Evolutionary conservation across 2,329 filamentous ascomycete genomes (phyloP), one percentile per base, ranked within the genome.

Genomic region (Nigrospora osmanthi): DNA sequence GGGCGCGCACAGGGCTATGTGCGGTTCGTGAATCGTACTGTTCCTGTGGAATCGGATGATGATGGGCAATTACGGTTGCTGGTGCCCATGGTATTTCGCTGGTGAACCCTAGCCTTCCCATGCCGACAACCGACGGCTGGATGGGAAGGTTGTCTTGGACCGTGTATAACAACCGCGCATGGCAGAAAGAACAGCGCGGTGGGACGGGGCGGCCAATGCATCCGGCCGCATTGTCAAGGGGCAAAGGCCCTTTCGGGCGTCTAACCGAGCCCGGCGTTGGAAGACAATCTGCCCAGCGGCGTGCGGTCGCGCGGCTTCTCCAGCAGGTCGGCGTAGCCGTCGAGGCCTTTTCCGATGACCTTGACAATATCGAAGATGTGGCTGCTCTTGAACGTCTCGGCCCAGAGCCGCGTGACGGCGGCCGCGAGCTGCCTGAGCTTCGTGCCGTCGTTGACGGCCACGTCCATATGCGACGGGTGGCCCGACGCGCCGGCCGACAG

Each of bases 321-420:
- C 32, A 80, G 60, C 47, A 79, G 54, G 45, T 78, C 73, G 2
- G 75, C 76, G 52, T 80, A 81, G 4, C 70, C 69, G 45, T 81
- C 77, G 41, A 82, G 55, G 14, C 75, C 76, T 14, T 68, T 65
- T 0, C 76, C 77, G 67, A 82, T 78, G 3, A 76, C 71, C 53
- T 73, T 73, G 36, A 81, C 71, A 47, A 80, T 70, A 46, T 81
- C 77, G 52, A 81, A 81, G 7, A 81, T 74, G 52, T 81, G 77
- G 11, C 71, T 71, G 11, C 77, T 78, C 49, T 79, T 79, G 58
- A 81, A 81, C 1, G 76, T 75, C 56, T 80, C 77, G 0, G 77
- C 76, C 78, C 78, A 81, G 2, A 82, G 66, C 32, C 76, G 67
- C 31, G 81, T 71, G 23, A 82, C 77, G 0, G 77, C 77, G 13